Conservation (phyloP, 805 yeast species). For the Metahyphopichia silvanorum region DNA sequence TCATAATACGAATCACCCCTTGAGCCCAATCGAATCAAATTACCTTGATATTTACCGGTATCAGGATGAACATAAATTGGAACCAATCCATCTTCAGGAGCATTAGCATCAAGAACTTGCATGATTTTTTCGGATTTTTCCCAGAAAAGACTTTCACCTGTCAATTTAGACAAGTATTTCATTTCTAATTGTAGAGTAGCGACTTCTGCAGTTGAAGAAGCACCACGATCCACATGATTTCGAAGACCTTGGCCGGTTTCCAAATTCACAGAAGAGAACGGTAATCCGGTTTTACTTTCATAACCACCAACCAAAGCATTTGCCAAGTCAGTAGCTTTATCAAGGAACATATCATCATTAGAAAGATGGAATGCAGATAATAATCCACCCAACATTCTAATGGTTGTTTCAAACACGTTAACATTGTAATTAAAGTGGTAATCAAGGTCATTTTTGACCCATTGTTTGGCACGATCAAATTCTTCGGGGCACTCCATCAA, state of each 20-base stretch:
- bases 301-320: conserved; percentile 69
- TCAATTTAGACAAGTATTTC: conserved; percentile 73
- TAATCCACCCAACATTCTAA: conserved; percentile 91
- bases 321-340: conserved; percentile 79
- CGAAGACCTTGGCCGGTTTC: conserved; percentile 56
- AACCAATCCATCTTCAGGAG: conserved; percentile 70
- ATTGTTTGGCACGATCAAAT: conserved; percentile 58
- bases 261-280: conserved; percentile 76
- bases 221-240: conserved; percentile 68
- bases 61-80: conserved; percentile 80
- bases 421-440: conserved; percentile 74
- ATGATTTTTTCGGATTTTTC: conserved; percentile 70
- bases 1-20: conserved; percentile 94
- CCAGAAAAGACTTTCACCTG: conserved; percentile 82
- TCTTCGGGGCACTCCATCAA: conserved; percentile 71
- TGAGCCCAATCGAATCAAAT: conserved; percentile 75
- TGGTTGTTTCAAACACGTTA: conserved; percentile 90
- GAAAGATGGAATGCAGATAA: conserved; percentile 76
- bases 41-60: conserved; percentile 65
- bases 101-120: conserved; percentile 61
- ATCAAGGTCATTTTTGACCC: conserved; percentile 69
- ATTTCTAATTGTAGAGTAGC: conserved; percentile 85
- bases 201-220: conserved; percentile 87
- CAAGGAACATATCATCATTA: conserved; percentile 65
- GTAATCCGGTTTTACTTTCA: conserved; percentile 63